Evolutionary conservation across 768 basidiomycete species (phyloP).

Genomic region (Leccinum truebloodii): DNA sequence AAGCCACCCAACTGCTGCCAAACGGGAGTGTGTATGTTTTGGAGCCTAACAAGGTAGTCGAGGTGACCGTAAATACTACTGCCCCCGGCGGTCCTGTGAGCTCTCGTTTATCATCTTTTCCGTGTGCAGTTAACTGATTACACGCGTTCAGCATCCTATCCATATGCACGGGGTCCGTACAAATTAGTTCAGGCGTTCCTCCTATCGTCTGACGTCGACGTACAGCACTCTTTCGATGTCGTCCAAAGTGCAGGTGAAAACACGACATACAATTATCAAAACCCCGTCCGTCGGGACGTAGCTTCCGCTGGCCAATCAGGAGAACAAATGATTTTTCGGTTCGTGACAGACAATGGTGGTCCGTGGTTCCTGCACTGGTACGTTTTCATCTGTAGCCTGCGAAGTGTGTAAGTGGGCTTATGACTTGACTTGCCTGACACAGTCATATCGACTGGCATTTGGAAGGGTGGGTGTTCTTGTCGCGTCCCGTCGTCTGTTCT

Average conservation of each 20-base stretch:
- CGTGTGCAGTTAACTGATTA: constrained; percentile 1
- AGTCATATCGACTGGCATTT: constrained; percentile 35
- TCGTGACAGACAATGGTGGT: constrained; percentile 63
- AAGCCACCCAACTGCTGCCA: constrained; percentile 31
- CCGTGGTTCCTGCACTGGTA: constrained; percentile 44
- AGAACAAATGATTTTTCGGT: constrained; percentile 53
- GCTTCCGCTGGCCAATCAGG: constrained; percentile 28
- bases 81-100: constrained; percentile 5
- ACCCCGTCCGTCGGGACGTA: constrained; percentile 40
- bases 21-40: constrained; percentile 25
- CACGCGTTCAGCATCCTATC: constrained; percentile 25
- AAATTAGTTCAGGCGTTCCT: not conserved
- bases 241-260: constrained; percentile 31
- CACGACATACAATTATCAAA: constrained; percentile 32
- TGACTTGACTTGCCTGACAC: not conserved
- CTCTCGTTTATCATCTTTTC: not conserved
- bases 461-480: constrained; percentile 17
- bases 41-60: constrained; percentile 30
- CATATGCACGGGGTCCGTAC: constrained; percentile 32
- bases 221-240: constrained; percentile 38
- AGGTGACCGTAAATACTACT: constrained; percentile 18
- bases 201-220: constrained; percentile 1
- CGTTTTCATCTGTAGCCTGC: not conserved
- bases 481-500: not conserved
- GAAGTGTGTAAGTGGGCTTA: not conserved